Evolutionary conservation across 768 basidiomycete genomes (phyloP), one percentile per base, ranked within the genome.

Genomic region (Tulasnella sp.): DNA sequence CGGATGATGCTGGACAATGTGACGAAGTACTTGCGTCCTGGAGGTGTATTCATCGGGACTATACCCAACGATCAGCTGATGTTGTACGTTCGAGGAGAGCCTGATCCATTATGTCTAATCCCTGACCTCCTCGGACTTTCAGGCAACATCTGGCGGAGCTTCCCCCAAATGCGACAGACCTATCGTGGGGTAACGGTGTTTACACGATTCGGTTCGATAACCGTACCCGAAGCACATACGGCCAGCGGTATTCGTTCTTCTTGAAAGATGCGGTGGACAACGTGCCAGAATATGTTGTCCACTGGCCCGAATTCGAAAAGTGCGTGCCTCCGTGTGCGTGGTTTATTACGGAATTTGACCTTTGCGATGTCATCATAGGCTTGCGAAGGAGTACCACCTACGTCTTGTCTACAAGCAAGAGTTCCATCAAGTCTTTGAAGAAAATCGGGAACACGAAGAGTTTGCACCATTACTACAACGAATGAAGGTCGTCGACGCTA

Each of bases 251-350:
- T 67, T 83, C 79, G 70, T 99, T 99, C 72, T 96, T 80, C 72
- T 79, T 99, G 23, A 73, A 81, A 66, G 96, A 98, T 65, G 96
- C 96, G 3, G 94, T 99, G 2, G 94, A 93, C 61, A 82, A 98
- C 63, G 94, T 97, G 17, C 93, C 94, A 4, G 96, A 99, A 68
- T 99, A 93, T 65, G 74, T 99, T 49, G 96, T 99, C n/a, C 77
- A 80, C 59, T 99, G 94, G 94, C 83, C 88, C 42, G 83, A 83
- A 63, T 98, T 98, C 67, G 82, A 85, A 29, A 70, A 78, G 92
- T 96, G 62, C 62, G 78, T 71, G 50, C 14, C 58, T 57, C 27
- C 19, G 3, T 19, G 8, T 25, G n/a, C 8, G 3, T 40, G 6
- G 25, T 6, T 32, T 6, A 4, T 36, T 11, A 49, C 39, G 14